Percentiles rank a stretch among this genome's conserved stretches.
Evolutionary conservation across 2,329 filamentous ascomycete genomes (phyloP).

Genomic region (Claviceps africana): DNA sequence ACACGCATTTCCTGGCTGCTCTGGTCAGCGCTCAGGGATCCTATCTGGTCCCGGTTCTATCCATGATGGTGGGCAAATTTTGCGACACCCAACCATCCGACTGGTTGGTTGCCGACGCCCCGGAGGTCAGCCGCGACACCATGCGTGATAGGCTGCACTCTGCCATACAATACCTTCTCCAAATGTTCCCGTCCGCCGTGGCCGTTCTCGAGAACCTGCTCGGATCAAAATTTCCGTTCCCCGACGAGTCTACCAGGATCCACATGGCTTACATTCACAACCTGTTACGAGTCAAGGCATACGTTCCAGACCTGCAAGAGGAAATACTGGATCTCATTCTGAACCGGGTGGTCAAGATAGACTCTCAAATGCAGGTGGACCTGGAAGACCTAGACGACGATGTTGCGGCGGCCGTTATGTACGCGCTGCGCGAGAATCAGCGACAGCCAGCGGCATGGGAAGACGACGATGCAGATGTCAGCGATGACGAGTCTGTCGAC

Average conservation of each 20-base stretch:
- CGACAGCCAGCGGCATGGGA: slow-evolving; percentile 23
- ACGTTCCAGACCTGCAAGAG: slow-evolving; percentile 62
- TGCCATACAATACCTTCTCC: slow-evolving; percentile 60
- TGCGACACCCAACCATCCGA: slow-evolving; percentile 33
- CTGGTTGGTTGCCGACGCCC: slow-evolving; percentile 36
- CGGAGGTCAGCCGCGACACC: slow-evolving; percentile 45
- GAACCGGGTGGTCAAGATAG: slow-evolving; percentile 79
- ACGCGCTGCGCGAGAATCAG: slow-evolving; percentile 25
- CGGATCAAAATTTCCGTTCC: slow-evolving; percentile 56
- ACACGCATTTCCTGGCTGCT: slow-evolving; percentile 52
- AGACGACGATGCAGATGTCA: slow-evolving; percentile 42
- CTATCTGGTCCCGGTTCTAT: slow-evolving; percentile 60
- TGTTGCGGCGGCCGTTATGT: slow-evolving; percentile 58
- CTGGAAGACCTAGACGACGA: slow-evolving; percentile 88
- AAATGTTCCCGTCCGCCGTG: slow-evolving; percentile 68
- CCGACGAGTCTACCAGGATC: slow-evolving; percentile 60
- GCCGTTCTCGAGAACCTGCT: slow-evolving; percentile 55
- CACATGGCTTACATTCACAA: slow-evolving; percentile 85
- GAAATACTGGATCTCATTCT: slow-evolving; percentile 75
- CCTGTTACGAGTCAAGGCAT: slow-evolving; percentile 60
- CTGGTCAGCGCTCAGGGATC: slow-evolving; percentile 72
- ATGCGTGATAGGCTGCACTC: slow-evolving; percentile 65
- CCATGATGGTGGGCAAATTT: slow-evolving; percentile 72
- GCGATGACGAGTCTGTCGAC: slow-evolving; percentile 56
- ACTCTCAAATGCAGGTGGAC: slow-evolving; percentile 89